Evolutionary conservation across 495 filamentous ascomycete species (phyloP).

Genomic region (Achaetomiella virescens): DNA sequence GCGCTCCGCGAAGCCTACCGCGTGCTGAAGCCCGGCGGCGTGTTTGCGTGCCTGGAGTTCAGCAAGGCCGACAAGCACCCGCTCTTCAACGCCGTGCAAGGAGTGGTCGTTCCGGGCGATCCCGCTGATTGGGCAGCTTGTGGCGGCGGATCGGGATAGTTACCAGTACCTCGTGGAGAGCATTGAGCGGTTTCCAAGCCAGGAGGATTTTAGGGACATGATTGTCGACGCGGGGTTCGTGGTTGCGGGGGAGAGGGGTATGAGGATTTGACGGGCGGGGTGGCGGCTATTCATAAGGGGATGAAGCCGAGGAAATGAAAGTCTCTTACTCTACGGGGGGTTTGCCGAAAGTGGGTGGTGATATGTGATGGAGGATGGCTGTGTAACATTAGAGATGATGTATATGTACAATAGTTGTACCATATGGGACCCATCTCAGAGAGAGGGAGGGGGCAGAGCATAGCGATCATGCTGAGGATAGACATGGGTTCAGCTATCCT

Average conservation of each 20-base stretch:
- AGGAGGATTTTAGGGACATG: constrained; percentile 79
- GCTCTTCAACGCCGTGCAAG: constrained; percentile 74
- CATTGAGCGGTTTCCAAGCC: constrained; percentile 86
- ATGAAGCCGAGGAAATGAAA: constrained; percentile 64
- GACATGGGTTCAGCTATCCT: background rate
- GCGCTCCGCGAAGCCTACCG: constrained; percentile 77
- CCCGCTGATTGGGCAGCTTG: constrained; percentile 88
- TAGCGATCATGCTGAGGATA: background rate
- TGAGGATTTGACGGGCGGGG: constrained; percentile 83
- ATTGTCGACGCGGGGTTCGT: constrained; percentile 83
- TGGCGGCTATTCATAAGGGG: constrained; percentile 94
- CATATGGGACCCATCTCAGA: background rate
- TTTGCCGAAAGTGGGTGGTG: background rate
- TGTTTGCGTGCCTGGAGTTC: constrained; percentile 97
- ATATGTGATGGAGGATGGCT: background rate
- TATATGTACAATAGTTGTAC: background rate
- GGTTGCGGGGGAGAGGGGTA: constrained; percentile 71
- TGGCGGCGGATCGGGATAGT: constrained; percentile 88
- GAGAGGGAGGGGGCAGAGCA: background rate
- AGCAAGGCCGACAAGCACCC: constrained; percentile 64
- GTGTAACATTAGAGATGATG: background rate
- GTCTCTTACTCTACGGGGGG: background rate
- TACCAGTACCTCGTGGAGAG: constrained; percentile 99
- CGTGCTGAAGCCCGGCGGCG: constrained; percentile 87
- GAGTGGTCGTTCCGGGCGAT: constrained; percentile 93